Conservation (phyloP, 129 eudicot species). For the Helichrysum umbraculigerum region DNA sequence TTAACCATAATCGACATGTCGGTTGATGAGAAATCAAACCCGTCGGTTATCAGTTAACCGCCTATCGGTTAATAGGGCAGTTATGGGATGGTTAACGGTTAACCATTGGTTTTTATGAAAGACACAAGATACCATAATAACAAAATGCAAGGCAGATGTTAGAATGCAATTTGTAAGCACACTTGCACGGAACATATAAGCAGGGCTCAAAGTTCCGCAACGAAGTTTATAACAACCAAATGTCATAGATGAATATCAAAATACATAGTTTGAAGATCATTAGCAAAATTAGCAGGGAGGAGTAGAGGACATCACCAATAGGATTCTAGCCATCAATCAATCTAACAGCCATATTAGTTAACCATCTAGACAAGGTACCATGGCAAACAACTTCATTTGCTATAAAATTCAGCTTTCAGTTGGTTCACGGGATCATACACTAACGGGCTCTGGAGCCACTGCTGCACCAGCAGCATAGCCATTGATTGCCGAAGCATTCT, state of each 20-base stretch:
- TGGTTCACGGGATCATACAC: slow-evolving; percentile 16
- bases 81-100: too few relatives aligned
- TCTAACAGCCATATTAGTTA: slow-evolving; percentile 12
- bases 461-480: slow-evolving; percentile 44
- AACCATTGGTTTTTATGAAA: too few relatives aligned
- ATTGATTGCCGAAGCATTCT: slow-evolving; percentile 31
- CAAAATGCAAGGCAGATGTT: not conserved
- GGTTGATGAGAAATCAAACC: too few relatives aligned
- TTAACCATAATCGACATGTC: too few relatives aligned
- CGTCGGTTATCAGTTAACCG: too few relatives aligned
- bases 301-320: not conserved
- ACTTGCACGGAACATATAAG: not conserved
- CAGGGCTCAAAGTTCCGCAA: slow-evolving; percentile 14
- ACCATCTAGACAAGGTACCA: slow-evolving; percentile 16
- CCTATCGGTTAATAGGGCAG: too few relatives aligned
- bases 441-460: slow-evolving; percentile 65
- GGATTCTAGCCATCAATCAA: slow-evolving; percentile 11
- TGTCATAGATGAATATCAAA: slow-evolving; percentile 16
- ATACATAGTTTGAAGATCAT: slow-evolving; percentile 13
- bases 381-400: not conserved
- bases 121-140: too few relatives aligned
- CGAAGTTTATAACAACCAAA: slow-evolving; percentile 9
- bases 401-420: not conserved
- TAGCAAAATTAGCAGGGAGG: slow-evolving; percentile 9
- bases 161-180: not conserved